These are phyloP conservation scores for Ormosia emarginata DNA, from an alignment of 306 rosid genomes.

Conservation along the genomic window DNA sequence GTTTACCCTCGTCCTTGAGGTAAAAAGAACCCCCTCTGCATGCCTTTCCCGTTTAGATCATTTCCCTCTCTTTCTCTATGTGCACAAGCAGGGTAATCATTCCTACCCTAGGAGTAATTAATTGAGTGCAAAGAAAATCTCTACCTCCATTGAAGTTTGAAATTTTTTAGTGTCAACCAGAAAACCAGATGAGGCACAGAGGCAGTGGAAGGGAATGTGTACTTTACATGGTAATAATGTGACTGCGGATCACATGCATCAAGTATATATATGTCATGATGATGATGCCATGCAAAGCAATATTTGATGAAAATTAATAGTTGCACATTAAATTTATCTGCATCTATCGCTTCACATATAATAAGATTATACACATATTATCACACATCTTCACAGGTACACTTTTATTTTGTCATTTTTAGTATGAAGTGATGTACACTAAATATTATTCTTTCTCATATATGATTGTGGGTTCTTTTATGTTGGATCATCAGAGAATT, in stretches of 20 bases:
- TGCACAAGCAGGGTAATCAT: too few species aligned
- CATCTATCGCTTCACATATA: too few species aligned
- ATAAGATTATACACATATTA: too few species aligned
- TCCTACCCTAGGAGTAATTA: too few species aligned
- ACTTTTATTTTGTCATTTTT: too few species aligned
- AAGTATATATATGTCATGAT: not conserved
- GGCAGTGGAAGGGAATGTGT: not conserved
- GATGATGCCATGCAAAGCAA: conserved; percentile 1
- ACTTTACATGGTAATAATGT: not conserved
- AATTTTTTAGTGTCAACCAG: not conserved
- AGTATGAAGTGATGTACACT: too few species aligned
- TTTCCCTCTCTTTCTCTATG: not conserved
- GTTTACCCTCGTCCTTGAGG: not conserved
- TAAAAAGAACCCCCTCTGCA: not conserved
- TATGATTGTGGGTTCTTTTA: too few species aligned
- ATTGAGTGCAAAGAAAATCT: not conserved
- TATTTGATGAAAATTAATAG: not conserved
- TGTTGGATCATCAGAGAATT: too few species aligned
- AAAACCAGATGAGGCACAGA: not conserved
- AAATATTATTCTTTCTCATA: too few species aligned
- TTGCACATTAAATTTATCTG: too few species aligned
- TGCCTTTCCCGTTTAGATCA: conserved; percentile 10
- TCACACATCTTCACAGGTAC: too few species aligned
- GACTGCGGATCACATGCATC: conserved; percentile 11
- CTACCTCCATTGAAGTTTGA: not conserved